Percentiles rank a stretch among this genome's conserved stretches.
Conservation (phyloP, 1,284 basidiomycete species). For the Leccinum pachyderme region DNA sequence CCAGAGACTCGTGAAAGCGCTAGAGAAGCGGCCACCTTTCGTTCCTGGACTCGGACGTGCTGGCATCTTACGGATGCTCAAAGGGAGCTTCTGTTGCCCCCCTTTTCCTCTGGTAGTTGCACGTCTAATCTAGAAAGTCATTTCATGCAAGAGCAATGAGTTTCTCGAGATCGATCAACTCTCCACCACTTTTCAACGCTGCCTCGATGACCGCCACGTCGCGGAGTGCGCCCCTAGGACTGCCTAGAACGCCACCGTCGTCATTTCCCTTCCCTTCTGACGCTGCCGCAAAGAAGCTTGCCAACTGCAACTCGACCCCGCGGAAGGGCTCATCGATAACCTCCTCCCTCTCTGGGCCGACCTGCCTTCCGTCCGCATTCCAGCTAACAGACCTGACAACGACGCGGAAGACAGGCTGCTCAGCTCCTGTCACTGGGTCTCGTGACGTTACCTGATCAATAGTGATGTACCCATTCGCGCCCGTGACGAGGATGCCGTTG, state of each 20-base stretch:
- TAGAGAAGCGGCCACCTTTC: background rate
- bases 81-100: background rate
- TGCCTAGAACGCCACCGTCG: conserved; percentile 40
- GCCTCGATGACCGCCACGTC: conserved; percentile 81
- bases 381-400: conserved; percentile 42
- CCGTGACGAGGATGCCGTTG: conserved; percentile 51
- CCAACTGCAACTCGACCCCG: conserved; percentile 63
- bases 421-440: conserved; percentile 21
- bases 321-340: conserved; percentile 44
- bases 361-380: conserved; percentile 40
- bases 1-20: background rate
- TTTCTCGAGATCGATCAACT: conserved; percentile 54
- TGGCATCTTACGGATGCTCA: too few relatives aligned
- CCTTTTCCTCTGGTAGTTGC: background rate
- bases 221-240: conserved; percentile 55
- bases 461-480: conserved; percentile 58
- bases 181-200: conserved; percentile 67
- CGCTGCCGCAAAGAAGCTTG: conserved; percentile 55
- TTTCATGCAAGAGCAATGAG: conserved; percentile 24
- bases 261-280: conserved; percentile 42
- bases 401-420: conserved; percentile 34
- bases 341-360: conserved; percentile 48
- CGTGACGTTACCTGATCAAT: conserved; percentile 37
- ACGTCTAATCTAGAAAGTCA: background rate
- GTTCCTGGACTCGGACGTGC: background rate